Base-by-base conservation (phyloP, 2,329 filamentous ascomycete genomes). In the Colletotrichum tabaci region DNA sequence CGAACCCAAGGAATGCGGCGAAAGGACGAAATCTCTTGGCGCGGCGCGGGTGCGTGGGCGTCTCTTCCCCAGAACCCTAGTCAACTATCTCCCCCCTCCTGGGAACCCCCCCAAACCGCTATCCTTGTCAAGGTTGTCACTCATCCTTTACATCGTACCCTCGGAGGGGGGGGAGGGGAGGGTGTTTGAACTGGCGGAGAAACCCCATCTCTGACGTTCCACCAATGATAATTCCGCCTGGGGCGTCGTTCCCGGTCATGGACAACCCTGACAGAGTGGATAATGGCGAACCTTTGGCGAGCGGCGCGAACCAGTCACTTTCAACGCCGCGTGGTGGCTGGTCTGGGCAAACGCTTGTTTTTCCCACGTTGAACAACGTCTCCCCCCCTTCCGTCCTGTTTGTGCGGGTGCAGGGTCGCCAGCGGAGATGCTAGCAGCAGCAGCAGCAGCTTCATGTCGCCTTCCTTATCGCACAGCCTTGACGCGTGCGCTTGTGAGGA, bases 281-380 rank as follows among this genome's bases (percentile, higher is more conserved):
- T 12, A 23, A 16, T 12, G 23, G 18, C 26, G 26, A 18, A 38
- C 35, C 50, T 47, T 15, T 8, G 9, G 49, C 21, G 46, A 47
- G 46, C 46, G n/a, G 16, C 26, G 15, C 49, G 23, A 38, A 55
- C 62, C 40, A 63, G 42, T 12, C 61, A 18, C 53, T 49, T 46
- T 55, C 49, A 30, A 62, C 40, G 50, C 67, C 63, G 63, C 42
- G 62, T 69, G 63, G 63, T 63, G 57, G 64, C 50, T 65, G 69
- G 66, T 65, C 69, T 70, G 53, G 69, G 69, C 66, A 72, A 72
- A 72, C 61, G 69, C 69, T 72, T 72, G 42, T 72, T 72, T 68
- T 70, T 18, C 9, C 2, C 35, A 55, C 52, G 10, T 55, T 18
- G 18, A 4, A 9, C 47, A 3, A 7, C 35, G 10, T 52, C 46